phyloP scores from a whole-genome alignment of 768 basidiomycete genomes.

The Lentinula lateritia region DNA sequence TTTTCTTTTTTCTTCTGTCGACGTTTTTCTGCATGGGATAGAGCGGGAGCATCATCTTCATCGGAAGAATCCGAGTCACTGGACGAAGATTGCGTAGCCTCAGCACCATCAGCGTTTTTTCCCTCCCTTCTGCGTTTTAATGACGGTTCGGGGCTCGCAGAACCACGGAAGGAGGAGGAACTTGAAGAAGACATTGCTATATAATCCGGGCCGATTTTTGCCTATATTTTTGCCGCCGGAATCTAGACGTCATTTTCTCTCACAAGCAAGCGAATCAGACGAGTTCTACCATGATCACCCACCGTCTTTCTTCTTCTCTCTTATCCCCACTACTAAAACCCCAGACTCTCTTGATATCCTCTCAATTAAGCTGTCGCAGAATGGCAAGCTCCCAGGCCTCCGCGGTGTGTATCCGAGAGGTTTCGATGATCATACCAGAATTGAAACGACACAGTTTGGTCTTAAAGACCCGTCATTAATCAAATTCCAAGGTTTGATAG shows the following conservation, averaged over 20 bases:
- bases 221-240: neutral
- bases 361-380: constrained; percentile 21
- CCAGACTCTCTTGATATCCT: neutral
- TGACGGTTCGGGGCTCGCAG: constrained; percentile 19
- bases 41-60: constrained; percentile 36
- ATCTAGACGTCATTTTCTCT: neutral
- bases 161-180: constrained; percentile 23
- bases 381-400: constrained; percentile 55
- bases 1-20: constrained; percentile 49
- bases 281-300: neutral
- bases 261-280: neutral
- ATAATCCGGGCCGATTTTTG: too few relatives aligned
- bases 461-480: constrained; percentile 75
- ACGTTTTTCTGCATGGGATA: constrained; percentile 74
- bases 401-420: constrained; percentile 3
- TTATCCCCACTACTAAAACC: neutral
- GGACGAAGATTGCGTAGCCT: neutral
- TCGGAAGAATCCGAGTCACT: constrained; percentile 20
- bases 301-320: neutral
- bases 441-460: constrained; percentile 44
- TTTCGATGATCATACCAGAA: neutral
- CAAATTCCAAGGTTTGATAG: constrained; percentile 71
- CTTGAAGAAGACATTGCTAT: constrained; percentile 17
- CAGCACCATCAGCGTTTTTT: neutral
- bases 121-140: constrained; percentile 26